phyloP scores from a whole-genome alignment of 345 rosid genomes.

The Raphanus sativus region DNA sequence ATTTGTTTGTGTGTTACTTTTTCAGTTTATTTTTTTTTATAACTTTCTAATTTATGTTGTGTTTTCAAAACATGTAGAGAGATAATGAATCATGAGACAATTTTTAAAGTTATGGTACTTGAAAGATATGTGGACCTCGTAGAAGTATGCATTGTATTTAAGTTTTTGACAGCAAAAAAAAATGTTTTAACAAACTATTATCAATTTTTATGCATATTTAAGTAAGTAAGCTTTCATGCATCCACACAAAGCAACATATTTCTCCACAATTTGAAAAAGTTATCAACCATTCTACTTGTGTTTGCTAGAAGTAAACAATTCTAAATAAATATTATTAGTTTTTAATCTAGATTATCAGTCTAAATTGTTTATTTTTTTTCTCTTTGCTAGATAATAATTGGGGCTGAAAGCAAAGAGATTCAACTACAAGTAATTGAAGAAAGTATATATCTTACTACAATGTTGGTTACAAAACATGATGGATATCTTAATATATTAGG shows the following conservation, averaged over 20 bases:
- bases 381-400: not conserved
- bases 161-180: not conserved
- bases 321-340: not conserved
- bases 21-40: too few species aligned
- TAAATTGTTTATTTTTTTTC: too few species aligned
- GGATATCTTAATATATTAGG: not conserved
- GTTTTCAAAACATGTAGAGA: not conserved
- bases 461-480: not conserved
- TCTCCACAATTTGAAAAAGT: not conserved
- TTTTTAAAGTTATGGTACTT: not conserved
- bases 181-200: not conserved
- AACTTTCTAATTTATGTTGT: not conserved
- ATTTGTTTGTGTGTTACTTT: not conserved
- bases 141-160: not conserved
- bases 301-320: not conserved
- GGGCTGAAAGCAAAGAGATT: not conserved
- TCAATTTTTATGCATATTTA: not conserved
- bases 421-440: not conserved
- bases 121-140: not conserved
- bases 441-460: not conserved
- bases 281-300: not conserved
- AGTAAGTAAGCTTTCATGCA: not conserved
- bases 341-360: not conserved
- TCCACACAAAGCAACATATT: not conserved
- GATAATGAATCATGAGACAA: not conserved